Base-by-base conservation (phyloP, 1,139 yeast genomes). In the Pneumocystis canis region DNA sequence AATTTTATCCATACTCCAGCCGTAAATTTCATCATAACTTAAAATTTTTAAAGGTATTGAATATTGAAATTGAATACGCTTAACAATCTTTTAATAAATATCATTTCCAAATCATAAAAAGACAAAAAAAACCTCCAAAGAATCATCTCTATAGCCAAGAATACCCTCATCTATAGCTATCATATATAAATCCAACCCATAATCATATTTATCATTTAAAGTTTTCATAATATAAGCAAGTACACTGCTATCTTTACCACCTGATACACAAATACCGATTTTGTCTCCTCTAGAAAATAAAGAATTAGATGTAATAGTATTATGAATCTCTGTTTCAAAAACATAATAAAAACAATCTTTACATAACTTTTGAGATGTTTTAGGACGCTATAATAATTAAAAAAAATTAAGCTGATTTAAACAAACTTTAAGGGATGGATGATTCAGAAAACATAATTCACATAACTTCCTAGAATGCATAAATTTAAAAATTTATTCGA, bases 1-100 rank as follows among this genome's bases (percentile, higher is more conserved):
- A 62, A 94, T 89, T 71, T 89, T 95, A 75, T 94, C 99, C 99
- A 94, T 92, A 9, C 96, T 88, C 99, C 99, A 94, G 28, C 79
- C 80, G 71, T 92, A 94, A 28, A 94, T 77, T 54, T 90, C 96
- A 67, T 84, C 84, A 71, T 92, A 94, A 5, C 96, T 87, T 5
- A 94, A 86, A 64, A 94, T 89, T 71, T 88, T 92, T 63, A 94
- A 76, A 0, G 95, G 96, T 83, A 94, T 82, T 18, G 83, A 80
- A 73, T 94, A 94, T 73, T 94, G 98, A 32, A 77, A 75, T 73
- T 89, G 90, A 74, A 94, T 94, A 68, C 98, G 80, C 72, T 90
- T 89, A 63, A 94, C 99, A 0, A 98, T 94, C 58, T 57, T 57
- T n/a, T n/a, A 11, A 39, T 30, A 35, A 57, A 11, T 47, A 41